Evolutionary conservation across 2,329 filamentous ascomycete genomes (phyloP).

Genomic region (Lithohypha guttulata): DNA sequence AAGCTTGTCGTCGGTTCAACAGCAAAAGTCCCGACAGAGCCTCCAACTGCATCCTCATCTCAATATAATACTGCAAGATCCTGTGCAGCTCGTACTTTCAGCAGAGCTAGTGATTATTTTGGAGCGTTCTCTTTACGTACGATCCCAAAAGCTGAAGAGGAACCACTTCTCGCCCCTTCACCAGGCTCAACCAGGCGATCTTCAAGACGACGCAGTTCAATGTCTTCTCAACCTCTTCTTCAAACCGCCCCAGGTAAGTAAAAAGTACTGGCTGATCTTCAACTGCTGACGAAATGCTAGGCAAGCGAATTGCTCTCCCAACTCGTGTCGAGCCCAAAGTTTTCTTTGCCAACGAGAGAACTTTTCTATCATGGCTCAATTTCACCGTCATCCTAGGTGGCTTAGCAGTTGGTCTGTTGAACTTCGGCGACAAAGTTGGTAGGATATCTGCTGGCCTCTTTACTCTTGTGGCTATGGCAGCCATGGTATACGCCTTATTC

Average conservation of each 20-base stretch:
- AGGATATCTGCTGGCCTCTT: constrained; percentile 92
- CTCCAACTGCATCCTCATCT: background rate
- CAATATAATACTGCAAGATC: constrained; percentile 1
- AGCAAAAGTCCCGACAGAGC: background rate
- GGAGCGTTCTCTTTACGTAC: background rate
- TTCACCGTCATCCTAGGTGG: constrained; percentile 98
- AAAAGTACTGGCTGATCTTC: constrained; percentile 9
- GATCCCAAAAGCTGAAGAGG: background rate
- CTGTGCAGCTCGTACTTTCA: background rate
- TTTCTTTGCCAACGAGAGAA: constrained; percentile 99
- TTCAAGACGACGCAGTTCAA: constrained; percentile 29
- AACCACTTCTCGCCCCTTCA: background rate
- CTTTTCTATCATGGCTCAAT: constrained; percentile 98
- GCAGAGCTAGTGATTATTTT: background rate
- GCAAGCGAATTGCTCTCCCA: constrained; percentile 95
- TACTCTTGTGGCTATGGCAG: constrained; percentile 84
- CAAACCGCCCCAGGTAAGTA: constrained; percentile 77
- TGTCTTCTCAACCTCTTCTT: constrained; percentile 95
- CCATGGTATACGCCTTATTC: constrained; percentile 87
- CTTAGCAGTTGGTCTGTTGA: constrained; percentile 90
- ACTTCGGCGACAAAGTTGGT: constrained; percentile 90
- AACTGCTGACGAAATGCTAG: constrained; percentile 36
- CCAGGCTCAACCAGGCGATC: too few relatives aligned
- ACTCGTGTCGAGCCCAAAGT: constrained; percentile 98
- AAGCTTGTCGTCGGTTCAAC: constrained; percentile 10